These are phyloP conservation scores for Psilocybe tampanensis DNA, from an alignment of 768 basidiomycete genomes.

Conservation along the genomic window DNA sequence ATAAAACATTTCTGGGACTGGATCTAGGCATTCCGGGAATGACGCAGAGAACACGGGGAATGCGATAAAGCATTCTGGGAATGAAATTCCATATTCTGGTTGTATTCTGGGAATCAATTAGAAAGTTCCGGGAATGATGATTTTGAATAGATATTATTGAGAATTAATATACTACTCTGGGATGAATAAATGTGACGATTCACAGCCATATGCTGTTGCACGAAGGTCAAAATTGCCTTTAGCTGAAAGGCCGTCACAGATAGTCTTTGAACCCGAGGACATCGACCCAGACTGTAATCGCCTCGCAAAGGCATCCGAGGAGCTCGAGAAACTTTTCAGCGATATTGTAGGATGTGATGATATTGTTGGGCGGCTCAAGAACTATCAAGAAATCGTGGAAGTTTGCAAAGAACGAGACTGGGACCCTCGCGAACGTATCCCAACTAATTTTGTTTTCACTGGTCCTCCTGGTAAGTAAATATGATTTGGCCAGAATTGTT, in stretches of 20 bases:
- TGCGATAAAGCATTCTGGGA: too few relatives aligned
- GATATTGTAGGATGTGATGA: conserved; percentile 65
- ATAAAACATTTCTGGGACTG: too few relatives aligned
- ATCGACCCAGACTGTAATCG: conserved; percentile 68
- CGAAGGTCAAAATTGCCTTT: conserved; percentile 31
- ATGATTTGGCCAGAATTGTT: background rate
- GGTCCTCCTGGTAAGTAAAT: conserved; percentile 61
- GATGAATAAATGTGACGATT: too few relatives aligned
- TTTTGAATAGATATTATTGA: too few relatives aligned
- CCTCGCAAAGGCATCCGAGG: conserved; percentile 43
- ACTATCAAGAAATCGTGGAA: conserved; percentile 57
- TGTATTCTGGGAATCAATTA: too few relatives aligned
- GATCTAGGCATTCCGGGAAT: too few relatives aligned
- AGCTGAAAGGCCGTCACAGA: conserved; percentile 29
- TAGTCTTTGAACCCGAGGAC: conserved; percentile 56
- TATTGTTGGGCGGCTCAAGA: conserved; percentile 48
- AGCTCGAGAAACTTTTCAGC: conserved; percentile 58
- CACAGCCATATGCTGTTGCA: too few relatives aligned
- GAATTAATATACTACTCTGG: too few relatives aligned
- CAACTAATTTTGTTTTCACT: conserved; percentile 72
- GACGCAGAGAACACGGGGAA: too few relatives aligned
- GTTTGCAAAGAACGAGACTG: conserved; percentile 41
- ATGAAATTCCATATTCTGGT: too few relatives aligned
- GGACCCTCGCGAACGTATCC: conserved; percentile 54
- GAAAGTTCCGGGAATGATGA: too few relatives aligned